These are phyloP conservation scores for Botrytis sinoallii DNA, from an alignment of 2,329 filamentous ascomycete genomes.

Conservation along the genomic window DNA sequence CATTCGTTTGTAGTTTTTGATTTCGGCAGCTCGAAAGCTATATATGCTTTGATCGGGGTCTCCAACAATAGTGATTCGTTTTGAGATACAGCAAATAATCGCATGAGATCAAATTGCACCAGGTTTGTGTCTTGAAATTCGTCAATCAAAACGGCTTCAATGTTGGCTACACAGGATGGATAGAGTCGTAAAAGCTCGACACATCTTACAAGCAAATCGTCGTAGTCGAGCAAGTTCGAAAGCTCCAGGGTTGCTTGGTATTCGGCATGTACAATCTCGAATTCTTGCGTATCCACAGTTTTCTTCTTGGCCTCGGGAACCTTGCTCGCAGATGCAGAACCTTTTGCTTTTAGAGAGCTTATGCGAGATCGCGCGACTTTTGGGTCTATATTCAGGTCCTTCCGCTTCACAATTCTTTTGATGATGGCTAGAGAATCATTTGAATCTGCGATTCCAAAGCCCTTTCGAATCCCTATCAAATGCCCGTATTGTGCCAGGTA, in stretches of 20 bases:
- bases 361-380: slow-evolving; percentile 72
- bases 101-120: slow-evolving; percentile 93
- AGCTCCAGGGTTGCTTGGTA: slow-evolving; percentile 74
- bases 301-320: slow-evolving; percentile 22
- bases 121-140: slow-evolving; percentile 98
- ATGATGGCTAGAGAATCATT: slow-evolving; percentile 77
- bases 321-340: slow-evolving; percentile 34
- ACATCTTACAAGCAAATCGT: slow-evolving; percentile 83
- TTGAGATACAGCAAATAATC: slow-evolving; percentile 69
- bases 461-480: slow-evolving; percentile 74
- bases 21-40: slow-evolving; percentile 89
- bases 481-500: slow-evolving; percentile 84
- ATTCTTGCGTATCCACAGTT: slow-evolving; percentile 57
- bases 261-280: slow-evolving; percentile 67
- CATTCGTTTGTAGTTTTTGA: slow-evolving; percentile 80
- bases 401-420: slow-evolving; percentile 76
- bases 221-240: slow-evolving; percentile 88
- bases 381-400: slow-evolving; percentile 66
- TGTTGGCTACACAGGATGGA: slow-evolving; percentile 80
- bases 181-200: slow-evolving; percentile 71
- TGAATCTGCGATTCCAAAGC: slow-evolving; percentile 88
- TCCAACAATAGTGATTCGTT: slow-evolving; percentile 88
- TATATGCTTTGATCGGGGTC: slow-evolving; percentile 99
- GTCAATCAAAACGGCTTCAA: slow-evolving; percentile 89
- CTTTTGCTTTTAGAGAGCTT: slow-evolving; percentile 61